phyloP scores from a whole-genome alignment of 2,329 filamentous ascomycete genomes.

The Alternaria metachromatica region DNA sequence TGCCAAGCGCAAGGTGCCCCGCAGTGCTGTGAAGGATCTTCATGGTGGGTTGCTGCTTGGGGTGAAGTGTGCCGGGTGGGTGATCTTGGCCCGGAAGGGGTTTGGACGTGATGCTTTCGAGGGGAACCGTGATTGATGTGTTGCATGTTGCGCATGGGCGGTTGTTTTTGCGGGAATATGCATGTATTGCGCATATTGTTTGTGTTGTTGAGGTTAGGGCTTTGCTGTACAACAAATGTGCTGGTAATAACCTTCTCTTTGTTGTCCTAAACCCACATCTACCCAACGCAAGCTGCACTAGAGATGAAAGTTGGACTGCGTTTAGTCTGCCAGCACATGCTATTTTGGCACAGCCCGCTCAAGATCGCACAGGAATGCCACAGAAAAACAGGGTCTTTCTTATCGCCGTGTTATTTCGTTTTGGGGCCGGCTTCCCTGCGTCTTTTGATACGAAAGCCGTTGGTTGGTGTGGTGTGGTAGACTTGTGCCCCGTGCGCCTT shows the following conservation, averaged over 20 bases:
- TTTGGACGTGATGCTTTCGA: background rate
- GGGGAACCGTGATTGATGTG: background rate
- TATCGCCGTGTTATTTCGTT: background rate
- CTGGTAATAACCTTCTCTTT: background rate
- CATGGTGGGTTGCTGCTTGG: background rate
- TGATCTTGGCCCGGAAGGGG: background rate
- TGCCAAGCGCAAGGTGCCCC: background rate
- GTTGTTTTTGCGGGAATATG: background rate
- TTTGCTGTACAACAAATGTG: background rate
- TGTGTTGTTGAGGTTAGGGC: background rate
- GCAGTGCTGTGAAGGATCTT: background rate
- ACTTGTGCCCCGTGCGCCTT: background rate
- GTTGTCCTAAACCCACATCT: background rate
- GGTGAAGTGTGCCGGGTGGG: background rate
- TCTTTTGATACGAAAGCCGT: background rate
- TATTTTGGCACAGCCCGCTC: background rate
- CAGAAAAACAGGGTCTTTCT: background rate
- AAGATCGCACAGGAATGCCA: background rate
- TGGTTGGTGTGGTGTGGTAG: constrained; percentile 4
- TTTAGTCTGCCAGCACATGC: background rate
- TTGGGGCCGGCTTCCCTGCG: background rate
- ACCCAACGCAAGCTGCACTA: background rate
- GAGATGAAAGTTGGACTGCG: background rate
- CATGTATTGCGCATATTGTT: background rate
- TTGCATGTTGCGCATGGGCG: background rate